Evolutionary conservation across 768 basidiomycete species (phyloP), one percentile per base, ranked within the genome.

Genomic region (Tubosaeta sp.): DNA sequence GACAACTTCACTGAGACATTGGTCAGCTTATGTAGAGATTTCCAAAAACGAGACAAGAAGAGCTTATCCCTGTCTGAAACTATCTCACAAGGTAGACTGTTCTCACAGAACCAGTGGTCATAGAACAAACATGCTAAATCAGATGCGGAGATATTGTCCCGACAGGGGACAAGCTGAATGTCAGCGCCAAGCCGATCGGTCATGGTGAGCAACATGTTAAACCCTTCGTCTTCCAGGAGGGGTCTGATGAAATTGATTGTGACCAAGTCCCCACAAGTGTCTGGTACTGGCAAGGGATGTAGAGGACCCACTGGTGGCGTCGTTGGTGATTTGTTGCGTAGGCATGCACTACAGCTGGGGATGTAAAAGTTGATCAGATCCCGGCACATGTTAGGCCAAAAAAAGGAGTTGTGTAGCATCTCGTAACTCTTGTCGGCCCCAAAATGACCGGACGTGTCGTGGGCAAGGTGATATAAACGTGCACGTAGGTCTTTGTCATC

Each of bases 241-340:
- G 69, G 73, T 0, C 72, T 71, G 10, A 74, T 55, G 41, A 74
- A 74, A 46, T 74, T 66, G 6, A 74, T 61, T 0, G 61, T 62
- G 1, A 76, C 51, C 0, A 62, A 68, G 0, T 57, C 44, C 0
- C 56, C 49, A 16, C 46, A 29, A 1, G 29, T 24, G 24, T 47
- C 48, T 1, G 48, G 46, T 12, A 58, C 34, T 3, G 52, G 54
- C 13, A 58, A 36, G 7, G 58, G 55, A 35, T 49, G 54, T 2
- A 73, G 49, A 0, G 68, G 65, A 8, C 65, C 50, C 46, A 58
- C 5, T 2, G 57, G 55, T 50, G 57, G 24, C 39, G 67, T 46
- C 0, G 61, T 52, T 29, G 55, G 60, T 2, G 29, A 55, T 55
- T 78, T 77, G 57, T 75, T 71, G 0, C 61, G 46, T 56, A 47